These are phyloP conservation scores for Trypanosoma boissoni DNA, from an alignment of 208 protist species.

Conservation along the genomic window DNA sequence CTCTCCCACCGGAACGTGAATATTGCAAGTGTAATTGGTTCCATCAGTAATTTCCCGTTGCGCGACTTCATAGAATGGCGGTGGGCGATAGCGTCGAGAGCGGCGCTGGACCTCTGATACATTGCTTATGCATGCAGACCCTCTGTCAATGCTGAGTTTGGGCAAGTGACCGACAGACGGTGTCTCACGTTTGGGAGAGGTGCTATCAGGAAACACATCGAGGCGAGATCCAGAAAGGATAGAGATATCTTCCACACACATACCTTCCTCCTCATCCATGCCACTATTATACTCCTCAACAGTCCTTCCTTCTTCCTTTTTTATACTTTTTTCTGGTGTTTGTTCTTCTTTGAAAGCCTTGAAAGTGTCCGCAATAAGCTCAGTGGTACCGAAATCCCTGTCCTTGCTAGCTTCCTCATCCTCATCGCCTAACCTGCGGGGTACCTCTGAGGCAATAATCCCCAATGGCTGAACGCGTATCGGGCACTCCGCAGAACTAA, in stretches of 20 bases:
- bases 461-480: not conserved
- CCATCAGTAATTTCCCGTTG: too few relatives aligned
- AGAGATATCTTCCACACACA: slow-evolving; percentile 9
- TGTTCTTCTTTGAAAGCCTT: too few relatives aligned
- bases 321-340: too few relatives aligned
- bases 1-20: not conserved
- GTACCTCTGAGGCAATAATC: not conserved
- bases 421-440: not conserved
- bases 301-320: too few relatives aligned
- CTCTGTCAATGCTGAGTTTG: not conserved
- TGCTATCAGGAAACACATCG: not conserved
- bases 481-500: too few relatives aligned
- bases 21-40: too few relatives aligned
- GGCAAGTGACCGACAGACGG: not conserved
- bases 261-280: not conserved
- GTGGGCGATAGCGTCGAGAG: slow-evolving; percentile 11
- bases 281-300: not conserved
- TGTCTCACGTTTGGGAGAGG: not conserved
- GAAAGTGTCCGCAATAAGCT: too few relatives aligned
- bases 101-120: not conserved
- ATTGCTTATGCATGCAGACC: not conserved
- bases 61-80: slow-evolving; percentile 9
- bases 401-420: too few relatives aligned
- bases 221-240: slow-evolving; percentile 5
- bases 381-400: too few relatives aligned